These are phyloP conservation scores for Pogostemon cablin DNA, from an alignment of 257 asterid genomes.

Conservation along the genomic window DNA sequence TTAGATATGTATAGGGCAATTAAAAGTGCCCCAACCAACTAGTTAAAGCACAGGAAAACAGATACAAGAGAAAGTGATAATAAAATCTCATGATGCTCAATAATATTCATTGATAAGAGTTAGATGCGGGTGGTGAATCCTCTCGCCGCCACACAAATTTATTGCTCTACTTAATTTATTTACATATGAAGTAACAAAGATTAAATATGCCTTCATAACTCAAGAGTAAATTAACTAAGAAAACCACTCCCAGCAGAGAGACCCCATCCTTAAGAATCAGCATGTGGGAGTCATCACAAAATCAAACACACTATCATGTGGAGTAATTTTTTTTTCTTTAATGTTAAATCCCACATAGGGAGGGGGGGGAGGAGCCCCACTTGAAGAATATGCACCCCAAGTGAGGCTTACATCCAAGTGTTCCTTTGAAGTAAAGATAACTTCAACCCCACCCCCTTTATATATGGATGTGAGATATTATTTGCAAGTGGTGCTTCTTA, in stretches of 20 bases:
- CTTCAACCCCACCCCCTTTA: conserved; percentile 24
- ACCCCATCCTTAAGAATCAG: not conserved
- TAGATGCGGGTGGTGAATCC: conserved; percentile 1
- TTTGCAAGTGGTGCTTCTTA: not conserved
- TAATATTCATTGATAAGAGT: conserved; percentile 9
- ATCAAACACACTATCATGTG: conserved; percentile 21
- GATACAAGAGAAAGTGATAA: not conserved
- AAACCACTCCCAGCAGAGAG: not conserved
- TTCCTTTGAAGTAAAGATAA: conserved; percentile 38
- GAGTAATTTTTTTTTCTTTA: not conserved
- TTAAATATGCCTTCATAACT: not conserved
- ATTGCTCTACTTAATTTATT: not conserved
- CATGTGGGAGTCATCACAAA: conserved; percentile 14
- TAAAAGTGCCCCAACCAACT: conserved; percentile 4
- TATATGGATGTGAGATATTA: not conserved
- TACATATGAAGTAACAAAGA: not conserved
- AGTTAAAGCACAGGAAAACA: not conserved
- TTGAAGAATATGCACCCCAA: conserved; percentile 25
- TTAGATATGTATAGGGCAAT: not conserved
- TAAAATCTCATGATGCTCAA: conserved; percentile 1
- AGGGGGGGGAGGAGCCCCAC: conserved; percentile 37
- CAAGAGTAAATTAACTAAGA: not conserved
- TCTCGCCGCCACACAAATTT: conserved; percentile 4
- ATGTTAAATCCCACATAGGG: conserved; percentile 30
- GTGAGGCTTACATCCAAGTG: conserved; percentile 16